phyloP scores from a whole-genome alignment of 768 basidiomycete species.

The Leucocoprinus leucothites region DNA sequence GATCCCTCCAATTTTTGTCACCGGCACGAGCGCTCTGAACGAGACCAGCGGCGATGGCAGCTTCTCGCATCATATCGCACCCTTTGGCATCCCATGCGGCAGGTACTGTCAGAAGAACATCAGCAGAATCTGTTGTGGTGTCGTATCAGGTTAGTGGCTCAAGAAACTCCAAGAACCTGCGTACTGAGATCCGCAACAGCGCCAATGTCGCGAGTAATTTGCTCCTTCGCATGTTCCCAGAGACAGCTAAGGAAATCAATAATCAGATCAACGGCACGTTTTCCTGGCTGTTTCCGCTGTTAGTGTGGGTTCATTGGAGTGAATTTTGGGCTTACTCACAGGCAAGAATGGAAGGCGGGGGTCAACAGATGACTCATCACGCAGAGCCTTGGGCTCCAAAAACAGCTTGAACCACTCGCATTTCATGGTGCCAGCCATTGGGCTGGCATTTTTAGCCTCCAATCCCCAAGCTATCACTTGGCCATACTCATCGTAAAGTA shows the following conservation, averaged over 20 bases:
- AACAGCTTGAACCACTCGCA: conserved; percentile 82
- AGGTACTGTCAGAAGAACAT: conserved; percentile 84
- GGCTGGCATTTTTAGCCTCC: conserved; percentile 79
- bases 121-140: conserved; percentile 60
- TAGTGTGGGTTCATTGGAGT: not conserved
- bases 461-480: conserved; percentile 81
- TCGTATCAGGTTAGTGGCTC: conserved; percentile 2
- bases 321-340: conserved; percentile 38
- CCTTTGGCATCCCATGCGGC: conserved; percentile 90
- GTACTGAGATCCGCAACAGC: conserved; percentile 81
- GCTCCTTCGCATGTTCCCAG: conserved; percentile 85
- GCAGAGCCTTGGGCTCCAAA: conserved; percentile 76
- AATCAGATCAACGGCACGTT: conserved; percentile 75
- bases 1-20: conserved; percentile 75
- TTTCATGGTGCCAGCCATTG: conserved; percentile 56
- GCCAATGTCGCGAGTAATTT: conserved; percentile 85
- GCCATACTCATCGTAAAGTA: conserved; percentile 74
- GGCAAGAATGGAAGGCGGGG: conserved; percentile 78
- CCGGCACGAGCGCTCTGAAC: conserved; percentile 70
- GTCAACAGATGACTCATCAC: conserved; percentile 68
- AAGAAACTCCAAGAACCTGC: conserved; percentile 19
- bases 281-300: conserved; percentile 51
- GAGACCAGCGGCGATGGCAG: conserved; percentile 77
- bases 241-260: conserved; percentile 79
- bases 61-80: conserved; percentile 82